These are phyloP conservation scores for Pestalotiopsis sp. DNA, from an alignment of 2,329 filamentous ascomycete species.

Conservation along the genomic window DNA sequence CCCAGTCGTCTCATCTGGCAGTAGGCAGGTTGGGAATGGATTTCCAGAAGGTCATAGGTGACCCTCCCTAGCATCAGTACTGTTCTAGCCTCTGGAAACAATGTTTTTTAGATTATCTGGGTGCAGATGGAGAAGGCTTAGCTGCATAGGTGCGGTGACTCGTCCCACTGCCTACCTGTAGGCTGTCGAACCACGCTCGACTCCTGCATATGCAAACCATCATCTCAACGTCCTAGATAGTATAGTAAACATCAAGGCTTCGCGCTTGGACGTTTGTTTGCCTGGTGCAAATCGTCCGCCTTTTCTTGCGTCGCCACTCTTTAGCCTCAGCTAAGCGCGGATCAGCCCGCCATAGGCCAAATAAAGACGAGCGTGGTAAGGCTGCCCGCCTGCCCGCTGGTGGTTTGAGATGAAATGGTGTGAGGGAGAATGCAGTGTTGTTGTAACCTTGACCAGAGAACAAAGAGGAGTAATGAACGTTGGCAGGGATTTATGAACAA, in stretches of 20 bases:
- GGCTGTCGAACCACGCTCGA: background rate
- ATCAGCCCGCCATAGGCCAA: conserved; percentile 1
- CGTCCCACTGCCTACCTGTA: background rate
- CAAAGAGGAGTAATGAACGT: background rate
- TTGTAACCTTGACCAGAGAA: background rate
- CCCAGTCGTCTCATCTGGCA: too few species aligned
- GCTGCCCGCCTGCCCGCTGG: background rate
- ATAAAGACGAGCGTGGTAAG: background rate
- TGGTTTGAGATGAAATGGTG: conserved; percentile 1
- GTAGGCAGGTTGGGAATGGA: too few species aligned
- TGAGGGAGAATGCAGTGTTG: background rate
- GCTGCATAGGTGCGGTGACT: background rate
- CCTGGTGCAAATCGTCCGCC: background rate
- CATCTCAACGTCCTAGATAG: background rate
- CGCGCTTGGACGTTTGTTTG: background rate
- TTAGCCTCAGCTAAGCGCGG: conserved; percentile 5
- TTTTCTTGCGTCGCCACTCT: background rate
- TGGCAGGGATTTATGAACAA: background rate
- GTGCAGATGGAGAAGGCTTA: background rate
- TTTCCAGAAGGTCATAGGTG: too few species aligned
- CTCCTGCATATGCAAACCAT: conserved; percentile 6
- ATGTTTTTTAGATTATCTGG: background rate
- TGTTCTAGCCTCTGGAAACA: background rate
- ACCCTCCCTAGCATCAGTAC: background rate
- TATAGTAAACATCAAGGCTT: background rate